Evolutionary conservation across 148 eudicot genomes (phyloP).

Genomic region (Chenopodium suecicum): DNA sequence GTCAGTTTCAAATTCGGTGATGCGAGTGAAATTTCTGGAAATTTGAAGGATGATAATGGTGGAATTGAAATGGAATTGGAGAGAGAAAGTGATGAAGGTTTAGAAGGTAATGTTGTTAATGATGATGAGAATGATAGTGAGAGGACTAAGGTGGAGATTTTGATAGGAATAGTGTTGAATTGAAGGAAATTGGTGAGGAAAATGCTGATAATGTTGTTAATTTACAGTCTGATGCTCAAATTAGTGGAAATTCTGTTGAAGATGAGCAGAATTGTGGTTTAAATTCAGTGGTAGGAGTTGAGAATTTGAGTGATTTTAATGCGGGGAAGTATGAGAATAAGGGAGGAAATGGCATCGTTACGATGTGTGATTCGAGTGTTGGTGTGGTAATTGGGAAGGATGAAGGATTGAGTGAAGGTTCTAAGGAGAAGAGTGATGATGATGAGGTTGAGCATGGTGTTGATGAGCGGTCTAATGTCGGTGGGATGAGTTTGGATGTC

Average conservation of each 20-base stretch:
- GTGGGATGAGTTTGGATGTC: neutral
- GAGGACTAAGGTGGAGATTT: neutral
- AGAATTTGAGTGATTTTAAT: slow-evolving; percentile 3
- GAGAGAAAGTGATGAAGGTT: slow-evolving; percentile 2
- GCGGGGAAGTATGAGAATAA: neutral
- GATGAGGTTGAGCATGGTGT: neutral
- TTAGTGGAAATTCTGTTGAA: slow-evolving; percentile 1
- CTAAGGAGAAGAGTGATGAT: neutral
- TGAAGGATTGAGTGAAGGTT: neutral
- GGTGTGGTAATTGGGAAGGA: neutral
- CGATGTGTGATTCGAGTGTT: neutral
- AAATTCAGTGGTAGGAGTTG: neutral
- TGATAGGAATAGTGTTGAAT: neutral
- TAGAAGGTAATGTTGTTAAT: neutral
- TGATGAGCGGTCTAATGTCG: neutral
- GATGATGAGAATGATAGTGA: neutral
- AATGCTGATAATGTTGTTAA: neutral
- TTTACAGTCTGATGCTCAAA: slow-evolving; percentile 13
- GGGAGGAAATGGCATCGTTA: neutral
- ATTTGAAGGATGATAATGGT: slow-evolving; percentile 12
- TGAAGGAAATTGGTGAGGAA: neutral
- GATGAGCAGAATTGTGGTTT: slow-evolving; percentile 7
- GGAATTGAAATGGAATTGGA: slow-evolving; percentile 12
- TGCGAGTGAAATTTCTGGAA: slow-evolving; percentile 36
- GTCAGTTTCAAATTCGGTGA: slow-evolving; percentile 74